Conservation (phyloP, 345 rosid species). For the Hypericum perforatum region DNA sequence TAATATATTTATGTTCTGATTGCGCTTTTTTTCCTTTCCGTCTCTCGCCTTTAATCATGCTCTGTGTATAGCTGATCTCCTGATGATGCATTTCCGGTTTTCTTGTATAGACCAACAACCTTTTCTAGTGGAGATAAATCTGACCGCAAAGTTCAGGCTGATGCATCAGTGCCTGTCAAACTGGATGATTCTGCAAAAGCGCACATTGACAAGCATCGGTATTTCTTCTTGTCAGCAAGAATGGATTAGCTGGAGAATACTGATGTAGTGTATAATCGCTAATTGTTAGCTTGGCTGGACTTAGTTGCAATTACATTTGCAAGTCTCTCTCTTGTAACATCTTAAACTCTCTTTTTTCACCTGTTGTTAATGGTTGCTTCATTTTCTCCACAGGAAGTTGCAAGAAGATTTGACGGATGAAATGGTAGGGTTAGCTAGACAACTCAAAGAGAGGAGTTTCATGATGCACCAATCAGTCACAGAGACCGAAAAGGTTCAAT, state of each 20-base stretch:
- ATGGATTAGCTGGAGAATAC: too few species aligned
- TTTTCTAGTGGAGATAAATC: constrained; percentile 32
- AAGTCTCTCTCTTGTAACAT: too few species aligned
- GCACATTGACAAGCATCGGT: constrained; percentile 83
- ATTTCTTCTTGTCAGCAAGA: neutral
- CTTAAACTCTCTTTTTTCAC: too few species aligned
- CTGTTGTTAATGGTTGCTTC: neutral
- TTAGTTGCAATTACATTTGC: too few species aligned
- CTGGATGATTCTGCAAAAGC: constrained; percentile 58
- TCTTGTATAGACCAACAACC: constrained; percentile 35
- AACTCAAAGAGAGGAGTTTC: constrained; percentile 83
- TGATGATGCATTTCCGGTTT: constrained; percentile 7
- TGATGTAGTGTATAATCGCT: too few species aligned
- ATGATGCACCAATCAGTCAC: constrained; percentile 69
- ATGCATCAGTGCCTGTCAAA: constrained; percentile 44
- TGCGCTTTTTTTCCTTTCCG: neutral
- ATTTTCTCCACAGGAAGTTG: constrained; percentile 39
- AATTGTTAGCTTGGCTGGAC: too few species aligned
- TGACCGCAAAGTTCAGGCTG: constrained; percentile 26
- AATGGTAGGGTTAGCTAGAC: constrained; percentile 82
- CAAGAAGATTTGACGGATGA: constrained; percentile 87
- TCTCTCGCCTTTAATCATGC: neutral
- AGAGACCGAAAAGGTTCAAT: constrained; percentile 62
- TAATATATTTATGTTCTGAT: constrained; percentile 4
- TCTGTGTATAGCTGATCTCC: neutral